Evolutionary conservation across 1,284 basidiomycete species (phyloP).

Genomic region (Microstroma glucosiphilum): DNA sequence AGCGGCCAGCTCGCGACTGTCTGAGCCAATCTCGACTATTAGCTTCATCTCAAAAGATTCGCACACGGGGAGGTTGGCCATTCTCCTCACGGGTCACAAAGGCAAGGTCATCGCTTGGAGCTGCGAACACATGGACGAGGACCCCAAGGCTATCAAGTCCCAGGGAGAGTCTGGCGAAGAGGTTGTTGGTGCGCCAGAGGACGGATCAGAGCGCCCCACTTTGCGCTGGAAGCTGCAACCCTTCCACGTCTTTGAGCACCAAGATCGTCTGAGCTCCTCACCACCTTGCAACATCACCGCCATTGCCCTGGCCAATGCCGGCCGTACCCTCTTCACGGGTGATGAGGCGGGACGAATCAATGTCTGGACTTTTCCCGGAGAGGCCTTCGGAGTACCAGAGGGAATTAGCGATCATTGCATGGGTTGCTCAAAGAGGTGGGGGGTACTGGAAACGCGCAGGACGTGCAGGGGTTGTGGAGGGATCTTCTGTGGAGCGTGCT

Average conservation of each 20-base stretch:
- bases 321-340: slow-evolving; percentile 27
- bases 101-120: slow-evolving; percentile 5
- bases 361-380: slow-evolving; percentile 40
- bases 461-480: slow-evolving; percentile 37
- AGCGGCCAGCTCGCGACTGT: slow-evolving; percentile 55
- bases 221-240: slow-evolving; percentile 24
- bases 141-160: slow-evolving; percentile 8
- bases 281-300: slow-evolving; percentile 18
- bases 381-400: slow-evolving; percentile 32
- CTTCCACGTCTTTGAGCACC: slow-evolving; percentile 33
- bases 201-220: background rate
- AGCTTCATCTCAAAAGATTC: slow-evolving; percentile 71
- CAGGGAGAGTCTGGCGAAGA: background rate
- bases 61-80: slow-evolving; percentile 15
- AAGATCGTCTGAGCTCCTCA: slow-evolving; percentile 19
- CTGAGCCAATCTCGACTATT: slow-evolving; percentile 60
- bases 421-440: slow-evolving; percentile 32
- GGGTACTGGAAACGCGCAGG: slow-evolving; percentile 31
- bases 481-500: slow-evolving; percentile 31
- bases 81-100: background rate
- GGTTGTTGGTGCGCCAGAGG: too few relatives aligned
- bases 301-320: slow-evolving; percentile 15
- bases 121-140: slow-evolving; percentile 11
- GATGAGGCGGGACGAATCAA: slow-evolving; percentile 40
- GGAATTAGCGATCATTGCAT: slow-evolving; percentile 25